Conservation (phyloP, 768 basidiomycete genomes). For the Boletus rufocinnamomeus region DNA sequence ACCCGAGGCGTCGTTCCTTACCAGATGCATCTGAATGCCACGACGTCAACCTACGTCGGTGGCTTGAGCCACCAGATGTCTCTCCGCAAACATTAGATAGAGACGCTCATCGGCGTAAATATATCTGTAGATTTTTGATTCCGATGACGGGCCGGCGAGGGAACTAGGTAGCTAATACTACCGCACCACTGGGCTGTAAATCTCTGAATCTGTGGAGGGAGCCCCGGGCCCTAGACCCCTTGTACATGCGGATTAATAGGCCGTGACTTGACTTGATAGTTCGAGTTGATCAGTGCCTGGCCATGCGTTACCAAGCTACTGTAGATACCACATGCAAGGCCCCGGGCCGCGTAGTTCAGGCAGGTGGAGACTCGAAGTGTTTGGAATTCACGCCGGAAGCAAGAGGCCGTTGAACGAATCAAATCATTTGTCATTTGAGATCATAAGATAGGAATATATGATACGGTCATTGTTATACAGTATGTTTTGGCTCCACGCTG, state of each 20-base stretch:
- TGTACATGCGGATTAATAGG: not conserved
- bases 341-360: not conserved
- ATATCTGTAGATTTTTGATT: not conserved
- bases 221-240: not conserved
- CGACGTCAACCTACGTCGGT: not conserved
- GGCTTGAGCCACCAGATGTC: not conserved
- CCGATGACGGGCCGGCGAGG: not conserved
- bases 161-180: not conserved
- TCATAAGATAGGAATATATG: constrained; percentile 20
- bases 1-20: not conserved
- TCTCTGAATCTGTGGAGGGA: not conserved
- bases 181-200: not conserved
- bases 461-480: constrained; percentile 22
- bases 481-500: constrained; percentile 22
- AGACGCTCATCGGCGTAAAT: not conserved
- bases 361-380: not conserved
- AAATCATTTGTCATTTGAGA: constrained; percentile 19
- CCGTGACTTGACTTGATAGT: not conserved
- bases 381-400: not conserved
- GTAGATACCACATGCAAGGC: not conserved
- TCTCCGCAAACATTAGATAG: not conserved
- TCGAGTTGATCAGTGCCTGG: not conserved
- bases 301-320: not conserved
- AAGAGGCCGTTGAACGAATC: not conserved
- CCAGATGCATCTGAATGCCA: not conserved